Evolutionary conservation across 371 early-diverging fungal species (phyloP).

Genomic region (Sporodiniella umbellata): DNA sequence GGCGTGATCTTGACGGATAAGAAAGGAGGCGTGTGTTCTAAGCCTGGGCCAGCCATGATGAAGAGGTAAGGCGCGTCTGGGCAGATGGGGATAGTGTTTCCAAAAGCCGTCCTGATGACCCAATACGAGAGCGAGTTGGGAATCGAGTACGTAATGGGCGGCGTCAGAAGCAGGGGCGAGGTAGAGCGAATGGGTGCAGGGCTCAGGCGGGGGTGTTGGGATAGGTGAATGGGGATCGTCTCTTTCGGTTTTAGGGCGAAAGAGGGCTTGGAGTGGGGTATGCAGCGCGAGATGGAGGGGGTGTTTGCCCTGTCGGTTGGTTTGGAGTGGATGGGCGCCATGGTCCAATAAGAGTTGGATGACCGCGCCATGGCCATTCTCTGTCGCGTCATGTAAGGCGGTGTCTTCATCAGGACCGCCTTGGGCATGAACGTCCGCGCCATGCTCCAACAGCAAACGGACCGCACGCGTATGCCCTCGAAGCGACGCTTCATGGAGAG

Average conservation of each 20-base stretch:
- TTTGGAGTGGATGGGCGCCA: slow-evolving; percentile 53
- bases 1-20: too few species aligned
- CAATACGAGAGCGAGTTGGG: slow-evolving; percentile 60
- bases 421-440: slow-evolving; percentile 66
- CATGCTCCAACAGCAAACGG: slow-evolving; percentile 59
- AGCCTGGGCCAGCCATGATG: too few species aligned
- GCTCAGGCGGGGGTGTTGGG: slow-evolving; percentile 41
- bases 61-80: too few species aligned
- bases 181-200: too few species aligned
- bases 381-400: slow-evolving; percentile 81
- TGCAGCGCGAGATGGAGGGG: not conserved
- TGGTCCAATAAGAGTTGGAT: slow-evolving; percentile 56
- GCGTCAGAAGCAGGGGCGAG: slow-evolving; percentile 51
- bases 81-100: slow-evolving; percentile 50
- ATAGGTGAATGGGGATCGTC: slow-evolving; percentile 30
- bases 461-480: slow-evolving; percentile 62
- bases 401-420: slow-evolving; percentile 69
- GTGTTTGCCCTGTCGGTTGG: not conserved
- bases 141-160: slow-evolving; percentile 61
- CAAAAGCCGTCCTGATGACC: slow-evolving; percentile 42
- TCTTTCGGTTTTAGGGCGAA: not conserved
- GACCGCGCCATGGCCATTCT: slow-evolving; percentile 65
- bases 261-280: too few species aligned
- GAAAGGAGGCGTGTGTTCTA: too few species aligned
- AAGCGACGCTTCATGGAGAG: slow-evolving; percentile 74